phyloP scores from a whole-genome alignment of 352 stramenopile species.

The Pythium sukuiense region DNA sequence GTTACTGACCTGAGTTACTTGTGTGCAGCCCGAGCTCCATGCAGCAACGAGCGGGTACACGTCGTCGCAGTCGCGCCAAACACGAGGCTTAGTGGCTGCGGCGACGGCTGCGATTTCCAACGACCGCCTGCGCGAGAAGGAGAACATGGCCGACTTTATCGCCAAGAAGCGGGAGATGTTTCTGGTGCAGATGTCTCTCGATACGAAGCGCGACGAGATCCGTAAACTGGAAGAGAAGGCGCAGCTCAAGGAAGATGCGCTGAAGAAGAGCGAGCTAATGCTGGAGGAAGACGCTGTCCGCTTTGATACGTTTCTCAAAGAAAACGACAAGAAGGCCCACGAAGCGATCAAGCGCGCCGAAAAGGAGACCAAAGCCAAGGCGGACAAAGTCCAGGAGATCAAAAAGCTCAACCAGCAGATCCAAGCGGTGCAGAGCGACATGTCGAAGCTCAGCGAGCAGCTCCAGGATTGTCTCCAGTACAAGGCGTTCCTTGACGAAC shows the following conservation, averaged over 20 bases:
- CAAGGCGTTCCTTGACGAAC: constrained; percentile 92
- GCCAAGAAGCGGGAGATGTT: constrained; percentile 98
- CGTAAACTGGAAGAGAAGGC: constrained; percentile 96
- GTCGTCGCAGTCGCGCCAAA: constrained; percentile 71
- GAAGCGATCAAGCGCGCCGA: constrained; percentile 94
- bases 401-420: constrained; percentile 96
- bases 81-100: constrained; percentile 70
- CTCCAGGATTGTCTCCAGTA: constrained; percentile 94
- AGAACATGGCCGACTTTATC: constrained; percentile 96
- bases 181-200: constrained; percentile 94
- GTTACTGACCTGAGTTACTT: not conserved
- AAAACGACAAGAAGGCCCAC: constrained; percentile 97
- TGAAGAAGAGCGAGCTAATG: constrained; percentile 95
- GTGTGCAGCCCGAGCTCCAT: constrained; percentile 2
- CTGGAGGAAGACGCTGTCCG: constrained; percentile 94
- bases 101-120: constrained; percentile 82
- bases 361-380: constrained; percentile 93
- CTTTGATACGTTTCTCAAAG: constrained; percentile 97
- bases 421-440: constrained; percentile 92
- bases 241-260: constrained; percentile 93
- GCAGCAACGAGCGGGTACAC: constrained; percentile 51
- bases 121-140: constrained; percentile 90
- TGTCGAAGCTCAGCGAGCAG: constrained; percentile 93
- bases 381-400: constrained; percentile 94
- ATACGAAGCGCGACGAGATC: constrained; percentile 97